Base-by-base conservation (phyloP, 1,139 yeast genomes). In the Pneumocystis carinii region DNA sequence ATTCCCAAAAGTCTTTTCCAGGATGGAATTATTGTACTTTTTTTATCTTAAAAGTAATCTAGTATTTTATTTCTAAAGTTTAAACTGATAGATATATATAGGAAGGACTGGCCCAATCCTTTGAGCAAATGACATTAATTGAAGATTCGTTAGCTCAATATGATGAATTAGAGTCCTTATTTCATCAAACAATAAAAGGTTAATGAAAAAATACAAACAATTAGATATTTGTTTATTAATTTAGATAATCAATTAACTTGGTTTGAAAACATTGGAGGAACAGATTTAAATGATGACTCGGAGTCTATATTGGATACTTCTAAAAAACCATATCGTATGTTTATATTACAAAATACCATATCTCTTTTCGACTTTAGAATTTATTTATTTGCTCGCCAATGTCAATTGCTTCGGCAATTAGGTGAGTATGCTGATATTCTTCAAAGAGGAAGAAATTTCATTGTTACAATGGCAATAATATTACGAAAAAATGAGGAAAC, bases 111-210 rank as follows among this genome's bases (percentile, higher is more conserved):
- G 81, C 81, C 0, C 68, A 74, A 35, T 75, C 79, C 6, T 77
- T 77, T 66, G 80, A 79, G 61, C 79, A 80, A 62, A 76, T 86
- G 76, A 76, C 77, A 60, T 73, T 86, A 4, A 75, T 77, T 62
- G 85, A 82, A 63, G 92, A 86, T 63, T 78, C 90, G 0, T 72
- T 84, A 58, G 71, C 71, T 2, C 75, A 79, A 10, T 81, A 81
- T 66, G 78, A 78, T 61, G 80, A 79, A 60, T 72, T 71, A 59
- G 73, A 71, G 65, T 64, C 69, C 59, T 66, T 75, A 19, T 73
- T 73, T 59, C 67, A 67, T 38, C 64, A 63, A 42, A 59, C 66
- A 14, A 37, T 58, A 61, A 39, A 53, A 61, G 66, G 67, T 61
- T 29, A 14, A 14, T 37, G 15, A 12, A 39, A 63, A 36, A 55